Conservation (phyloP, 169 alveolate genomes). For the Plasmodium yoelii region DNA sequence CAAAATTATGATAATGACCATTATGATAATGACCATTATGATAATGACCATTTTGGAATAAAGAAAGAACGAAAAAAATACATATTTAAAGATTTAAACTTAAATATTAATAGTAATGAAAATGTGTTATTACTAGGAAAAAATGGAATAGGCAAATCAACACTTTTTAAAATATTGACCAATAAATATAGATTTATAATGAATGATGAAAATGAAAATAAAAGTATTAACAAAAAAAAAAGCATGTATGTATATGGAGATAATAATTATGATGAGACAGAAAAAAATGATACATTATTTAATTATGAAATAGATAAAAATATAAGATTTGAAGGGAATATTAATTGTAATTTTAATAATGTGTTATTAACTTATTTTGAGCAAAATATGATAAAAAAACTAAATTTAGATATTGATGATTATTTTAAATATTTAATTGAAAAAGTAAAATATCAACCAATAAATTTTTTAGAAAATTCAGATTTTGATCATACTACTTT, state of each 20-base stretch:
- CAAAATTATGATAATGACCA: too few relatives aligned
- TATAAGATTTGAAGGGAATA: conserved; percentile 29
- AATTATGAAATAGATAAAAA: neutral
- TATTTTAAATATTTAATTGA: conserved; percentile 62
- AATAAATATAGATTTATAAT: conserved; percentile 43
- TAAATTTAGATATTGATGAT: conserved; percentile 54
- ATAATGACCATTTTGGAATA: conserved; percentile 4
- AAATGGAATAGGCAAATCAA: conserved; percentile 85
- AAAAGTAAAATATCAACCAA: conserved; percentile 30
- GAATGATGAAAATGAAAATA: neutral
- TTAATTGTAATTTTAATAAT: conserved; percentile 59
- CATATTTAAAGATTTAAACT: conserved; percentile 72
- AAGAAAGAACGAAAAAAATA: conserved; percentile 60
- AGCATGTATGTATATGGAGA: conserved; percentile 67
- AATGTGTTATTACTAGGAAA: conserved; percentile 80
- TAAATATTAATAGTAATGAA: conserved; percentile 77
- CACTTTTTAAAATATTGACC: conserved; percentile 78
- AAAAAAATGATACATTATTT: neutral
- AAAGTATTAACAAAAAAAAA: conserved; percentile 1
- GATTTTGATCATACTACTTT: neutral
- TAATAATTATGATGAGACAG: neutral
- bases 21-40: too few relatives aligned
- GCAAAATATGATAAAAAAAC: conserved; percentile 70
- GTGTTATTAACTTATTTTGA: conserved; percentile 68
- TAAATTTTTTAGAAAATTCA: conserved; percentile 18